These are phyloP conservation scores for Aphelidium insulamus DNA, from an alignment of 371 early-diverging fungal genomes.

Conservation along the genomic window DNA sequence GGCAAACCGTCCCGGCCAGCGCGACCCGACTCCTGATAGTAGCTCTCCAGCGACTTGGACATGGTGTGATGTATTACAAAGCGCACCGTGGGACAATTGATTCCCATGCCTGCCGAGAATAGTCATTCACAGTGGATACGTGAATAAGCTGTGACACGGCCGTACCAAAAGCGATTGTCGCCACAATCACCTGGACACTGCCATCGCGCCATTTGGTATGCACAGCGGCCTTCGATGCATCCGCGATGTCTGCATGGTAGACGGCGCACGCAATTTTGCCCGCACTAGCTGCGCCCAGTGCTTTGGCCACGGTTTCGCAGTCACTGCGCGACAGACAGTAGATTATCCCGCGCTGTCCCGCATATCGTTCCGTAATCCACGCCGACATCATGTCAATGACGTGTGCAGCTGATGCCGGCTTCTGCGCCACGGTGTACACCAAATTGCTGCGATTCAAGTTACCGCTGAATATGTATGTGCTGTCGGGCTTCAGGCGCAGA, in stretches of 20 bases:
- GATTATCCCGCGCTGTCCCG: constrained; percentile 46
- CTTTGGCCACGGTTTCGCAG: constrained; percentile 37
- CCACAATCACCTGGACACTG: constrained; percentile 45
- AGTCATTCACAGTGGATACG: no score
- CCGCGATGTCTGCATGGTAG: constrained; percentile 64
- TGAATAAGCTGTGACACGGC: no score
- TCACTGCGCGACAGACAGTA: constrained; percentile 62
- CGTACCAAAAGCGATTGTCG: constrained; percentile 65
- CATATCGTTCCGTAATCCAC: constrained; percentile 34
- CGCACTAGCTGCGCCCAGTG: constrained; percentile 20
- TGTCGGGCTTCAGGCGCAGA: constrained; percentile 17
- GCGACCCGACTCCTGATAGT: constrained; percentile 84
- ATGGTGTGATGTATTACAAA: constrained; percentile 69
- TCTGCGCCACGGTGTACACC: constrained; percentile 36
- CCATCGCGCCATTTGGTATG: constrained; percentile 50
- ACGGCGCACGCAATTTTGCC: constrained; percentile 27
- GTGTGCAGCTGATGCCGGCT: constrained; percentile 19
- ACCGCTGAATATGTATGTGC: constrained; percentile 5
- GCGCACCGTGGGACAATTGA: constrained; percentile 62
- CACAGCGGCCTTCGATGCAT: constrained; percentile 36
- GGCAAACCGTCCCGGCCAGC: constrained; percentile 44
- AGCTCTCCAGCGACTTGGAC: constrained; percentile 67
- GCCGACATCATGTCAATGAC: constrained; percentile 37
- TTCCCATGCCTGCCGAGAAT: no score
- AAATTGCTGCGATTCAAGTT: constrained; percentile 35